Evolutionary conservation across 2,329 filamentous ascomycete genomes (phyloP), one percentile per base, ranked within the genome.

Genomic region (Neopestalotiopsis sp.): DNA sequence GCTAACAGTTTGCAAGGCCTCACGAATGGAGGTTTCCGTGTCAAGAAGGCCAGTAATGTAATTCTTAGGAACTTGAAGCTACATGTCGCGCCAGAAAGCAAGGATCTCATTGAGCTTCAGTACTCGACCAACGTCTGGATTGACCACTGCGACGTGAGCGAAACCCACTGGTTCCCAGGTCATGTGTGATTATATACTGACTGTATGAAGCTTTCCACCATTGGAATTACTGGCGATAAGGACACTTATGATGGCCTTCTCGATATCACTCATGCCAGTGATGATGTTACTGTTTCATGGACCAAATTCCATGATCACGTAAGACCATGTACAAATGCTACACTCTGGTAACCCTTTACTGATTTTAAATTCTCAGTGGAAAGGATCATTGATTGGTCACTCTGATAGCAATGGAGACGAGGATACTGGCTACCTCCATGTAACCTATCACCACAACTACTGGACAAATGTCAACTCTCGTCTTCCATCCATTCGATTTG

Each of bases 401-500:
- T 86, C 83, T 28, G 85, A 89, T 80, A 82, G 71, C 77, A 89
- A 89, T 79, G 80, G 73, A 42, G 79, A 75, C 84, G 90, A 93
- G 67, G 92, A 93, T 77, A 88, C 89, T 2, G 84, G 88, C 58
- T 88, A 92, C 75, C 85, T 88, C 67, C 85, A 86, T 45, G 87
- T 94, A 72, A 93, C 88, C 12, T 91, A 91, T 73, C 88, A 88
- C 13, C 90, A 87, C 74, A 94, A 97, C 81, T 94, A 97, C 76
- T 97, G 82, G 80, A 70, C 75, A 68, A 88, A 88, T 80, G 79
- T 89, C 75, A 87, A 88, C 81, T 87, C 84, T 20, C 87, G 87
- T 66, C 81, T 78, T 0, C 88, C 88, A 1, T 85, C 82, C 10
- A 75, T 88, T 77, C 86, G 88, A 70, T 89, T 89, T 79, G 88